These are phyloP conservation scores for Candida manassasensis DNA, from an alignment of 805 yeast species.

Conservation along the genomic window DNA sequence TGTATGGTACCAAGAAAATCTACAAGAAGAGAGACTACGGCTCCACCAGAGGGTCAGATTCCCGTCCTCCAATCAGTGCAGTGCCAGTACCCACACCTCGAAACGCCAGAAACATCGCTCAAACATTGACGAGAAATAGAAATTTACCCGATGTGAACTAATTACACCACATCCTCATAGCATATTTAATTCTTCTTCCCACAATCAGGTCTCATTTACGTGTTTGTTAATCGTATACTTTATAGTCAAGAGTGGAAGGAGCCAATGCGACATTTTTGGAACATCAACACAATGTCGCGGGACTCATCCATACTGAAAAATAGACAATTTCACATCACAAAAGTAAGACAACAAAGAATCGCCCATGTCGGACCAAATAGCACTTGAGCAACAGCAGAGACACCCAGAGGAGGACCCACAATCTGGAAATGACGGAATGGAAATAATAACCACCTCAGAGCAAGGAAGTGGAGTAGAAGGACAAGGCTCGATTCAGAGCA, in stretches of 20 bases:
- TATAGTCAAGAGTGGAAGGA: too few species aligned
- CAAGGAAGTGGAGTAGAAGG: neutral
- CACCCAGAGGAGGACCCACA: conserved; percentile 10
- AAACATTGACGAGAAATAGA: conserved; percentile 17
- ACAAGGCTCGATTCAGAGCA: conserved; percentile 1
- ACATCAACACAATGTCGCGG: too few species aligned
- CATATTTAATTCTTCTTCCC: too few species aligned
- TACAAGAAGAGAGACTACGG: conserved; percentile 17
- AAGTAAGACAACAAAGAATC: too few species aligned
- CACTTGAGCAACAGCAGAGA: conserved; percentile 10
- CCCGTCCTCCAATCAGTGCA: neutral
- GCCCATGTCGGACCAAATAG: conserved; percentile 27
- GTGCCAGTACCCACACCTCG: conserved; percentile 15
- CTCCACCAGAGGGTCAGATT: conserved; percentile 6
- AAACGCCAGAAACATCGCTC: conserved; percentile 19
- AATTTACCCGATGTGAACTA: conserved; percentile 15
- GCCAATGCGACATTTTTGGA: too few species aligned
- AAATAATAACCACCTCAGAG: conserved; percentile 2
- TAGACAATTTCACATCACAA: neutral
- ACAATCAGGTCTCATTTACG: too few species aligned
- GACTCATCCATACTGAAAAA: too few species aligned
- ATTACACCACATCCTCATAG: too few species aligned
- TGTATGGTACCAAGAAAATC: conserved; percentile 13
- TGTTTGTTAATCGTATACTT: too few species aligned
- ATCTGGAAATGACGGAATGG: conserved; percentile 2